These are phyloP conservation scores for Phytophthora pini DNA, from an alignment of 352 stramenopile species.

Conservation along the genomic window DNA sequence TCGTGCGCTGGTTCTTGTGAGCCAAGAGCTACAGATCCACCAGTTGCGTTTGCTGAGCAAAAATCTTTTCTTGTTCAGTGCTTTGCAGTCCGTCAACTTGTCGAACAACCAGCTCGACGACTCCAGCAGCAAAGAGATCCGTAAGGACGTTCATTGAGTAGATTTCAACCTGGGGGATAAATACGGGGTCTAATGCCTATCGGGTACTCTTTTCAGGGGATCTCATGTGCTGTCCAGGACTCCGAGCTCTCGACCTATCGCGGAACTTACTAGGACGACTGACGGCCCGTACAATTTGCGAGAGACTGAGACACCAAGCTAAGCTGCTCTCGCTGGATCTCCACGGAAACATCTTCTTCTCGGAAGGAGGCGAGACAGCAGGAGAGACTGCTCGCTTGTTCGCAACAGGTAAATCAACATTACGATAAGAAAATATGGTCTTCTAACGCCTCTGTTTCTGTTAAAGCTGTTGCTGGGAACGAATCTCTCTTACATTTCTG, in stretches of 20 bases:
- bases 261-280: conserved; percentile 45
- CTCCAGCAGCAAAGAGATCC: conserved; percentile 33
- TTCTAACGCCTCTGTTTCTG: background rate
- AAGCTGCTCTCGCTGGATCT: conserved; percentile 41
- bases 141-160: conserved; percentile 14
- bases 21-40: conserved; percentile 29
- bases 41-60: conserved; percentile 31
- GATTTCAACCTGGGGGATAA: background rate
- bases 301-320: conserved; percentile 36
- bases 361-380: conserved; percentile 31
- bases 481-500: conserved; percentile 26
- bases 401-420: conserved; percentile 17
- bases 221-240: conserved; percentile 36
- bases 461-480: conserved; percentile 23
- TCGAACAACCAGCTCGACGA: conserved; percentile 52
- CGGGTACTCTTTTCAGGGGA: conserved; percentile 21
- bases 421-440: background rate
- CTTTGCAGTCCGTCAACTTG: conserved; percentile 35
- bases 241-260: conserved; percentile 42
- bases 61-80: conserved; percentile 39
- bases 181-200: background rate
- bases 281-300: conserved; percentile 33
- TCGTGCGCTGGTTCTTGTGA: conserved; percentile 33
- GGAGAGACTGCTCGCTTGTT: conserved; percentile 35
- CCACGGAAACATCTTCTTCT: conserved; percentile 49